Evolutionary conservation across 805 yeast genomes (phyloP), one percentile per base, ranked within the genome.

Genomic region (Starmera dryadoides): DNA sequence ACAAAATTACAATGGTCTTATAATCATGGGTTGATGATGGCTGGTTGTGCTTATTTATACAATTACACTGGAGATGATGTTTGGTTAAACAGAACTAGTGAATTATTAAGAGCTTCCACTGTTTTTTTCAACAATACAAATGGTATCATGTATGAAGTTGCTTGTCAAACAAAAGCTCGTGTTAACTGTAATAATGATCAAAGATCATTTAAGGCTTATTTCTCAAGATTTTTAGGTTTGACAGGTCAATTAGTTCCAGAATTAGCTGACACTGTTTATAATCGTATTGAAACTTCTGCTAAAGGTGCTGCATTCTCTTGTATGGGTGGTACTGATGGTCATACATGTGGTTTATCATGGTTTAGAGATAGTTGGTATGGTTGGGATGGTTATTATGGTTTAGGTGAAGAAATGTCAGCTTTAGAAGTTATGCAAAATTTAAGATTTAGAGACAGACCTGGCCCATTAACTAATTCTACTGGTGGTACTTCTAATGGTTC

Each of bases 321-420:
- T 61, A 65, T 79, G 1, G 96, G 96, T 42, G 95, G 94, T 48
- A 37, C 60, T 2, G 95, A 86, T 56, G 82, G 83, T 9, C 78
- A 80, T 48, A 86, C 95, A 0, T 87, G 96, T 63, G 95, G 95
- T 34, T 58, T 71, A 39, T 66, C 80, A 58, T 86, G 96, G 96
- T 43, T 49, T 14, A 21, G 9, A 21, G 23, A 9, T 6, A 21
- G 23, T 21, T 21, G 23, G 23, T 62, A 61, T 29, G 66, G 72
- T 5, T 83, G 82, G 77, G 95, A 86, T 58, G 76, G 72, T 1
- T 55, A 51, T 40, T 85, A 74, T 49, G 95, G 95, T 1, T 69
- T 86, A 30, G 95, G 95, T 36, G 94, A 87, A 60, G 95, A 86
- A 59, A 80, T 84, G 71, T 64, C 76, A 28, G 94, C 94, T 0